Base-by-base conservation (phyloP, 495 filamentous ascomycete species). In the Acidomyces sp. region DNA sequence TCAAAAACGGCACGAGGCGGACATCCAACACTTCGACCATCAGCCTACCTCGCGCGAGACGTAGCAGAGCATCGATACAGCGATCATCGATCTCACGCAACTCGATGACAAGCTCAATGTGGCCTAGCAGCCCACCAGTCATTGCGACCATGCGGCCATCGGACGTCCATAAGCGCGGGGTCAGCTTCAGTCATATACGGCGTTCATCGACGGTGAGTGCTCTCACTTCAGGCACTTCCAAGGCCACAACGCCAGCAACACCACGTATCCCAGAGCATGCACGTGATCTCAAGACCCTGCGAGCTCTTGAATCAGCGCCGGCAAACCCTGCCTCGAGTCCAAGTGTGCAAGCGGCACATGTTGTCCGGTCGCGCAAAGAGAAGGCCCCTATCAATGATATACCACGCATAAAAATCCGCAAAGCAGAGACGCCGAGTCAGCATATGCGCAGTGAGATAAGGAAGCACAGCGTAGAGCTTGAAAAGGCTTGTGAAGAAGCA, bases 401-500 rank as follows among this genome's bases (percentile, higher is more conserved):
- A 10, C 41, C 43, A 9, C 45, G 45, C 13, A 33, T 59, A 27
- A 43, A 63, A 20, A 48, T 59, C 15, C 61, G 61, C 10, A 74
- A 63, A 38, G 43, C 63, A 3, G 55, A 62, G 2, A 64, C 60
- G 16, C 58, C 58, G 1, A 67, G 63, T 23, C 61, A 70, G 18
- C 60, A 67, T n/a, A 75, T 74, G 60, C 68, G 61, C 37, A 73
- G 70, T 31, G 77, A 80, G 39, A 68, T 74, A 19, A 62, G 77
- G 6, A 72, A 77, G 47, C 71, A 77, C n/a, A 80, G 77, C 17
- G 65, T 67, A 19, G 77, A 81, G 45, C 67, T 81, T 13, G 71
- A 72, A 42, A 71, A 74, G 46, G 70, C 77, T n/a, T 78, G 75
- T 48, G 77, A 81, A 45, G 83, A 85, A 48, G 85, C 85, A 0